phyloP scores from a whole-genome alignment of 78 protist species.

The Tieghemostelium lacteum region DNA sequence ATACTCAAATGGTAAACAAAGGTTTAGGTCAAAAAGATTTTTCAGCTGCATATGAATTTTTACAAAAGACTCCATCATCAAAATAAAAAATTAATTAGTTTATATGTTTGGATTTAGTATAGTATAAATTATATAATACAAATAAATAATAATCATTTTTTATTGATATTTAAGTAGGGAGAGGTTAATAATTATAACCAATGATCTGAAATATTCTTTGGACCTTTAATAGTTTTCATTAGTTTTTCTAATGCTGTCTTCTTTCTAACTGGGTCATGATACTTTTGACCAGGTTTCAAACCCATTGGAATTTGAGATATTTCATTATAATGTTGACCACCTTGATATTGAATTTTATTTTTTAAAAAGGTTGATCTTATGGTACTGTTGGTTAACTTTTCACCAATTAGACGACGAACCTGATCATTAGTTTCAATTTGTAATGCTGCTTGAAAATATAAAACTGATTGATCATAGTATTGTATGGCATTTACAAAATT shows the following conservation, averaged over 20 bases:
- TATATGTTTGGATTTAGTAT: no score
- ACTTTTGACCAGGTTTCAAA: slow-evolving; percentile 61
- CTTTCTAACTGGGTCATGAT: slow-evolving; percentile 77
- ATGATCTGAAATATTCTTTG: slow-evolving; percentile 58
- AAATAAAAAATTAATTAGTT: slow-evolving; percentile 16
- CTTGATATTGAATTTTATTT: slow-evolving; percentile 52
- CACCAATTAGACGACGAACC: slow-evolving; percentile 22
- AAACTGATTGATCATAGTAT: slow-evolving; percentile 24
- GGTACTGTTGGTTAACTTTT: slow-evolving; percentile 33
- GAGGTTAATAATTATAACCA: slow-evolving; percentile 33
- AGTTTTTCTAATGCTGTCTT: slow-evolving; percentile 53
- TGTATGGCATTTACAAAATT: slow-evolving; percentile 58
- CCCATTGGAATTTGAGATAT: slow-evolving; percentile 24
- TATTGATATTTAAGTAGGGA: no score
- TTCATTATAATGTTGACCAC: neutral
- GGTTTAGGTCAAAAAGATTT: slow-evolving; percentile 82
- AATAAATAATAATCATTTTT: no score
- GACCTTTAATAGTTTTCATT: slow-evolving; percentile 59
- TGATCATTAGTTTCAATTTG: slow-evolving; percentile 29
- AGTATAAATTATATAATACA: no score
- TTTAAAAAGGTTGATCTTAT: slow-evolving; percentile 25
- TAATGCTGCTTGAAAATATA: slow-evolving; percentile 33
- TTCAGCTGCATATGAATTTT: slow-evolving; percentile 80
- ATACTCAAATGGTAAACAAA: slow-evolving; percentile 51
- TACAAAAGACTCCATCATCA: no score